phyloP scores from a whole-genome alignment of 768 basidiomycete genomes.

The Serendipita indica region DNA sequence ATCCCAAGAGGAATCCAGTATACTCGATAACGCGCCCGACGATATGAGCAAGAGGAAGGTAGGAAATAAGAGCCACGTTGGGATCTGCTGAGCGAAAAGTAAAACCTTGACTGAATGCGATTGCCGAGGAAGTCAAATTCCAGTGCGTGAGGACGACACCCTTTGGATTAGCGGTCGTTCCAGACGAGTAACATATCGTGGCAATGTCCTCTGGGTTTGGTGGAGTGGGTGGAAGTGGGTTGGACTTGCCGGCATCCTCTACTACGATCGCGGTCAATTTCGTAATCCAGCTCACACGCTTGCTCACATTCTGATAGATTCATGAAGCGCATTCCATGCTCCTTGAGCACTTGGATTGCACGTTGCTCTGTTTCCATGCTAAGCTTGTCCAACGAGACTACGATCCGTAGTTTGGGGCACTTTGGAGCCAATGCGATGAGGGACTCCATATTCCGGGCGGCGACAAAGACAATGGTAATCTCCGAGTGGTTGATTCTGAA shows the following conservation, averaged over 20 bases:
- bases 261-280: slow-evolving; percentile 30
- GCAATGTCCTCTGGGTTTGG: slow-evolving; percentile 50
- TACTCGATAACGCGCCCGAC: slow-evolving; percentile 41
- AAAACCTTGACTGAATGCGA: slow-evolving; percentile 41
- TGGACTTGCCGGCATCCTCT: slow-evolving; percentile 53
- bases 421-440: slow-evolving; percentile 55
- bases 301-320: slow-evolving; percentile 55
- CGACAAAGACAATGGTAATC: slow-evolving; percentile 65
- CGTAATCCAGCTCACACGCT: not conserved
- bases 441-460: slow-evolving; percentile 55
- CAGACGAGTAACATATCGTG: slow-evolving; percentile 89
- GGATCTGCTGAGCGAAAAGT: not conserved
- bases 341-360: slow-evolving; percentile 52
- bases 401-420: slow-evolving; percentile 50
- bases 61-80: slow-evolving; percentile 38
- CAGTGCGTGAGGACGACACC: slow-evolving; percentile 68
- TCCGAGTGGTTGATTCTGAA: slow-evolving; percentile 75
- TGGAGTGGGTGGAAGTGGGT: slow-evolving; percentile 45
- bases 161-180: slow-evolving; percentile 72
- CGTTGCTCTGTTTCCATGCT: slow-evolving; percentile 37
- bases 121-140: slow-evolving; percentile 42
- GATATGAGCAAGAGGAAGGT: slow-evolving; percentile 80
- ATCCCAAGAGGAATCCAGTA: slow-evolving; percentile 40
- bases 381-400: slow-evolving; percentile 60
- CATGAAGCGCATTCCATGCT: slow-evolving; percentile 46